phyloP scores from a whole-genome alignment of 257 asterid species.

The Verbena officinalis region DNA sequence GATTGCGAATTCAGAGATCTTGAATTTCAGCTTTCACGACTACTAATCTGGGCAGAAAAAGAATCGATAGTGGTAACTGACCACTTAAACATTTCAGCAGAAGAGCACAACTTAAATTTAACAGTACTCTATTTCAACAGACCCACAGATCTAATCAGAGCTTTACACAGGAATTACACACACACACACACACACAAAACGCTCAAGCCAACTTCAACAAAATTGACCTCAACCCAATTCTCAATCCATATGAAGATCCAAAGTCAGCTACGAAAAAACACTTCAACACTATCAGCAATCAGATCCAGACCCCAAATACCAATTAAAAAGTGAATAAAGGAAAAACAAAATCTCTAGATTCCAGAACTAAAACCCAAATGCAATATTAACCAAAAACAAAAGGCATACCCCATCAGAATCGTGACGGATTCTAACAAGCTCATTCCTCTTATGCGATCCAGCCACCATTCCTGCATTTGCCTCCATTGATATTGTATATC shows the following conservation, averaged over 20 bases:
- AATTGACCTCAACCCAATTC: slow-evolving; percentile 17
- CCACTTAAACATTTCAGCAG: background rate
- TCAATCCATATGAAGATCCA: slow-evolving; percentile 28
- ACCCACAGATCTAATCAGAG: slow-evolving; percentile 23
- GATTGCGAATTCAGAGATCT: background rate
- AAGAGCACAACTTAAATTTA: too few relatives aligned
- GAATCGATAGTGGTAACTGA: background rate
- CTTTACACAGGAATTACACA: background rate
- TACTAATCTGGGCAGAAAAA: background rate
- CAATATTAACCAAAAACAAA: background rate
- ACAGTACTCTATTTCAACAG: slow-evolving; percentile 5
- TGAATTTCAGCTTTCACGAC: background rate
- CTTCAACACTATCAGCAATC: slow-evolving; percentile 15
- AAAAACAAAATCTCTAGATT: background rate
- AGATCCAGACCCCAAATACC: slow-evolving; percentile 41
- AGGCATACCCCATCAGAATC: slow-evolving; percentile 73
- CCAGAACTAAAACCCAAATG: slow-evolving; percentile 26
- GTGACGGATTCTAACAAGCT: slow-evolving; percentile 71
- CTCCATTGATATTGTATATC: slow-evolving; percentile 51
- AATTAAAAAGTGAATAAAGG: background rate
- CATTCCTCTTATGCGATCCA: slow-evolving; percentile 81
- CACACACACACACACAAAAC: background rate
- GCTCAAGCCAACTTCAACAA: slow-evolving; percentile 3
- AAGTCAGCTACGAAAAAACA: slow-evolving; percentile 21
- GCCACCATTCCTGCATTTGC: slow-evolving; percentile 85